Percentiles rank a stretch among this genome's conserved stretches.
phyloP scores from a whole-genome alignment of 148 eudicot genomes.

The Persicaria maculosa region DNA sequence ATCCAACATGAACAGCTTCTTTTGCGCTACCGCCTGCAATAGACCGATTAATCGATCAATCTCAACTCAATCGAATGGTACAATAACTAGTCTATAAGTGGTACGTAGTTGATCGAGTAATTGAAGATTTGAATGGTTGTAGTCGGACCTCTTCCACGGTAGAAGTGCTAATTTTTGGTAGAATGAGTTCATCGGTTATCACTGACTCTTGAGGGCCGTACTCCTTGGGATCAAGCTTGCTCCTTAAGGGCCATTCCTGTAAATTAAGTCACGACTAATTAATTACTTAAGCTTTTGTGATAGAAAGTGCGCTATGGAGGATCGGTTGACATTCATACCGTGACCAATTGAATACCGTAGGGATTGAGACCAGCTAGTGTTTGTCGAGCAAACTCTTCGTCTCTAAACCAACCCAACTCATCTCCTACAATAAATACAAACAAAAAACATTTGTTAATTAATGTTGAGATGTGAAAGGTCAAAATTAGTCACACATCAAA shows the following conservation, averaged over 20 bases:
- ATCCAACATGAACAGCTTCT: constrained; percentile 27
- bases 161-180: constrained; percentile 13
- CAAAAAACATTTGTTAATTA: not conserved
- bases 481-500: too few relatives aligned
- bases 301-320: not conserved
- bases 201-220: constrained; percentile 34
- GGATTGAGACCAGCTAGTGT: constrained; percentile 85
- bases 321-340: constrained; percentile 28
- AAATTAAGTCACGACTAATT: not conserved
- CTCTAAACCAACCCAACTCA: constrained; percentile 60
- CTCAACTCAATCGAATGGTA: not conserved
- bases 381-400: constrained; percentile 71
- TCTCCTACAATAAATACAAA: constrained; percentile 28
- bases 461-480: not conserved
- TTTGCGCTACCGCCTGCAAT: constrained; percentile 23
- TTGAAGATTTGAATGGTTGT: not conserved
- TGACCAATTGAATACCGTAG: constrained; percentile 42
- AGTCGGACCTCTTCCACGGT: constrained; percentile 21
- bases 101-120: not conserved
- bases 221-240: constrained; percentile 26
- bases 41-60: not conserved
- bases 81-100: not conserved
- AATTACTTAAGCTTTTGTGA: not conserved
- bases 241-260: constrained; percentile 36
- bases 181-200: constrained; percentile 22